Evolutionary conservation across 2,329 filamentous ascomycete species (phyloP).

Genomic region (Hirsutella rhossiliensis): DNA sequence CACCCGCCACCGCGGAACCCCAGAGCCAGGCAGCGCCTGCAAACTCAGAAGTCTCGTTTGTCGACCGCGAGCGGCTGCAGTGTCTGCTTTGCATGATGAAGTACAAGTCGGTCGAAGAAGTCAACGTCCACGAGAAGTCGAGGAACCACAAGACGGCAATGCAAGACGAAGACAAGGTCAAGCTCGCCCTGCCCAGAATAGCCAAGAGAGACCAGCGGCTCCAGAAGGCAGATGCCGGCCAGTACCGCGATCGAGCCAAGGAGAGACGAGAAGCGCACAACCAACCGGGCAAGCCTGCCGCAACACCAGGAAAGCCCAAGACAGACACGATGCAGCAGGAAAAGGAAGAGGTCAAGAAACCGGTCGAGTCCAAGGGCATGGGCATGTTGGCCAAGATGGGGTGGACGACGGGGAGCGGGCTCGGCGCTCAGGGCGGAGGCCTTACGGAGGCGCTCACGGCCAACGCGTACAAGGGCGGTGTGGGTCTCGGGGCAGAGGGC

Average conservation of each 20-base stretch:
- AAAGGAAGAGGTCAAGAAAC: conserved; percentile 9
- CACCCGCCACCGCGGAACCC: conserved; percentile 2
- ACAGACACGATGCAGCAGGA: conserved; percentile 10
- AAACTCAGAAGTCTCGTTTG: conserved; percentile 33
- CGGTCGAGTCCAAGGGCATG: conserved; percentile 44
- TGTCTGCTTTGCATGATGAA: conserved; percentile 34
- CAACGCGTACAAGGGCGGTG: conserved; percentile 53
- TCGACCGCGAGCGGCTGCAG: conserved; percentile 39
- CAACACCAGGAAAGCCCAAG: conserved; percentile 23
- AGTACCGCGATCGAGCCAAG: conserved; percentile 55
- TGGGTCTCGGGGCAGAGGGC: conserved; percentile 57
- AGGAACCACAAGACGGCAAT: conserved; percentile 28
- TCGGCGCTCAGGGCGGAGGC: conserved; percentile 51
- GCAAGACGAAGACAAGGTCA: conserved; percentile 30
- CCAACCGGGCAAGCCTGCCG: conserved; percentile 42
- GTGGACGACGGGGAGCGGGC: conserved; percentile 52
- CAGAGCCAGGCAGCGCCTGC: conserved; percentile 1
- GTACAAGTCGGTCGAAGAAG: conserved; percentile 30
- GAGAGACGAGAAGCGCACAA: conserved; percentile 52
- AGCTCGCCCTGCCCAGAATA: conserved; percentile 31
- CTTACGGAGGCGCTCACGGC: conserved; percentile 52
- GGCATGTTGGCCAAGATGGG: conserved; percentile 63
- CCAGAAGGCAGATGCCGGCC: conserved; percentile 19
- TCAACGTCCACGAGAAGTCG: conserved; percentile 29
- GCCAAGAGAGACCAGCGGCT: conserved; percentile 25